Evolutionary conservation across 192 early-diverging fungal genomes (phyloP).

Genomic region (Backusella tarrabulga): DNA sequence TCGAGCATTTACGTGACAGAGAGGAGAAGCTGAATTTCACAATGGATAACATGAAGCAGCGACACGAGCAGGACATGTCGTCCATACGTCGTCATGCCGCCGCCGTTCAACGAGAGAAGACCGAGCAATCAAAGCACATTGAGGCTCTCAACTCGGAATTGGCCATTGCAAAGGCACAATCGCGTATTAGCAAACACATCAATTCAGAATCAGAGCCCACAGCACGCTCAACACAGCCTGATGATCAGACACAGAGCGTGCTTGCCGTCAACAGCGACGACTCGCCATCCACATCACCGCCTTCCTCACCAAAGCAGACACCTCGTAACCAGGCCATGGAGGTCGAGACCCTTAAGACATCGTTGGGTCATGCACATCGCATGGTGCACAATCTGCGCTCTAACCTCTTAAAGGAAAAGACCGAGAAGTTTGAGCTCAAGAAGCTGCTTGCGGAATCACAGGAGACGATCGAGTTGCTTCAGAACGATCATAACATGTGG

Average conservation of each 20-base stretch:
- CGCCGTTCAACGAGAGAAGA: conserved; percentile 61
- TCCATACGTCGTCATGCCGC: conserved; percentile 52
- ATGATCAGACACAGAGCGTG: background rate
- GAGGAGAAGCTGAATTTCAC: conserved; percentile 48
- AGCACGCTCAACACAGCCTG: background rate
- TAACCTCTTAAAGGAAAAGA: conserved; percentile 52
- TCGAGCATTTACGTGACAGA: conserved; percentile 56
- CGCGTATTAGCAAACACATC: conserved; percentile 15
- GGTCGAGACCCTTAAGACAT: conserved; percentile 37
- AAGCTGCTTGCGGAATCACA: conserved; percentile 52
- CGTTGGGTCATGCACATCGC: conserved; percentile 42
- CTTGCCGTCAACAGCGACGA: background rate
- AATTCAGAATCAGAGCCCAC: background rate
- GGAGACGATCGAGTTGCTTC: conserved; percentile 55
- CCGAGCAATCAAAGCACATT: conserved; percentile 48
- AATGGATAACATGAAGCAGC: conserved; percentile 47
- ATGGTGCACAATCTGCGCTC: conserved; percentile 56
- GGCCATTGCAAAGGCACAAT: conserved; percentile 27
- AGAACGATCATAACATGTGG: conserved; percentile 42
- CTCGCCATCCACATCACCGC: conserved; percentile 6
- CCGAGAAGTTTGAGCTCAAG: conserved; percentile 53
- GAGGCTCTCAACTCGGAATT: conserved; percentile 59
- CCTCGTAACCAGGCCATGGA: conserved; percentile 33
- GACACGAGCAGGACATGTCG: conserved; percentile 64
- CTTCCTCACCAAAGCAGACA: conserved; percentile 25